These are phyloP conservation scores for Blastomyces gilchristii DNA, from an alignment of 2,329 filamentous ascomycete genomes.

Conservation along the genomic window DNA sequence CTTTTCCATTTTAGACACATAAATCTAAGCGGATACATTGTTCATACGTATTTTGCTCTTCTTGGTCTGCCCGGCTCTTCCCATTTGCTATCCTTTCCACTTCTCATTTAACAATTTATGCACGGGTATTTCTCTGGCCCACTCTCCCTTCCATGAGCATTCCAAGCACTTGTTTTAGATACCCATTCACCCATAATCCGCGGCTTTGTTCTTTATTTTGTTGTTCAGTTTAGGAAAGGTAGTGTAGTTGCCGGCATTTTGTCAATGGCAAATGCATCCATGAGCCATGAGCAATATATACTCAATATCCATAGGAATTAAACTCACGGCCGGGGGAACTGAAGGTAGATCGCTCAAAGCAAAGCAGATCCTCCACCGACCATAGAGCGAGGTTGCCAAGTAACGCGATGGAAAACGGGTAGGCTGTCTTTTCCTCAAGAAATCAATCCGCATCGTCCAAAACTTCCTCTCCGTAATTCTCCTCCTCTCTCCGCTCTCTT, in stretches of 20 bases:
- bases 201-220: neutral
- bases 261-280: neutral
- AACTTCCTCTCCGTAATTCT: constrained; percentile 75
- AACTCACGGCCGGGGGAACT: neutral
- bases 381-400: neutral
- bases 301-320: neutral
- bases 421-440: neutral
- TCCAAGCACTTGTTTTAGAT: neutral
- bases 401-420: neutral
- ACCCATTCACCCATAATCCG: neutral
- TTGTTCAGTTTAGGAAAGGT: neutral
- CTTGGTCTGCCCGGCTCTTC: neutral
- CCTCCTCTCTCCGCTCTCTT: constrained; percentile 37
- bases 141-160: neutral
- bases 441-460: constrained; percentile 50
- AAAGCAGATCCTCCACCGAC: neutral
- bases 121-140: neutral
- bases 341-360: neutral
- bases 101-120: neutral
- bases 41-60: neutral
- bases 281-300: neutral
- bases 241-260: neutral
- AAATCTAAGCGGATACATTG: neutral
- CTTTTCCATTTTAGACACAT: neutral
- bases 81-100: neutral